Evolutionary conservation across 257 asterid genomes (phyloP).

Genomic region (Solanum pimpinellifolium): DNA sequence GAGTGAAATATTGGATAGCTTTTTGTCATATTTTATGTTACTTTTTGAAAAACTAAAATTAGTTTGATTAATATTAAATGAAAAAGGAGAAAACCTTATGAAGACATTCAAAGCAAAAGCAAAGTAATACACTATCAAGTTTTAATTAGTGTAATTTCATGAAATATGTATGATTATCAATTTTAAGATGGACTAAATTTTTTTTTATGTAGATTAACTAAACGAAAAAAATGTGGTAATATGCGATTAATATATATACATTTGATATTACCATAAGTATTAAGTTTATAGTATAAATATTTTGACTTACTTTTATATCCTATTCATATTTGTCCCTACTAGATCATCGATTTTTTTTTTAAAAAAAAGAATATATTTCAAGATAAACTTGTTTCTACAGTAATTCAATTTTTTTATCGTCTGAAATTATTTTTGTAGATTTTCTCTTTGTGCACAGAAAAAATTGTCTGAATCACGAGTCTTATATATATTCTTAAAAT

Average conservation of each 20-base stretch:
- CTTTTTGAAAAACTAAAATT: neutral
- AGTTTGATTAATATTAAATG: no score
- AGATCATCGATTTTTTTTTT: neutral
- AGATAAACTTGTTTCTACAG: neutral
- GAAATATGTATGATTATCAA: neutral
- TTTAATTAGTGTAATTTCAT: neutral
- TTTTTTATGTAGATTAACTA: neutral
- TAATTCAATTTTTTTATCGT: neutral
- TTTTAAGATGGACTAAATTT: neutral
- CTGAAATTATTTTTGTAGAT: neutral
- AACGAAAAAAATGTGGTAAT: neutral
- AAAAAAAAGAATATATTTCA: neutral
- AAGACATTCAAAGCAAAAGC: neutral
- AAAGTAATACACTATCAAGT: neutral
- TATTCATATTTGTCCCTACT: neutral
- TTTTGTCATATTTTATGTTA: no score
- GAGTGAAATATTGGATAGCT: neutral
- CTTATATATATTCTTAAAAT: neutral
- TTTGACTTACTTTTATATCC: no score
- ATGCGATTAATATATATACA: no score
- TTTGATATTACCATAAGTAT: no score
- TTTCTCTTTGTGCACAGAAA: accelerated
- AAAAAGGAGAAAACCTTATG: neutral
- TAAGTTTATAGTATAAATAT: no score
- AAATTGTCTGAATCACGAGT: neutral